phyloP scores from a whole-genome alignment of 2,329 filamentous ascomycete genomes.

The Aspergillus vadensis region DNA sequence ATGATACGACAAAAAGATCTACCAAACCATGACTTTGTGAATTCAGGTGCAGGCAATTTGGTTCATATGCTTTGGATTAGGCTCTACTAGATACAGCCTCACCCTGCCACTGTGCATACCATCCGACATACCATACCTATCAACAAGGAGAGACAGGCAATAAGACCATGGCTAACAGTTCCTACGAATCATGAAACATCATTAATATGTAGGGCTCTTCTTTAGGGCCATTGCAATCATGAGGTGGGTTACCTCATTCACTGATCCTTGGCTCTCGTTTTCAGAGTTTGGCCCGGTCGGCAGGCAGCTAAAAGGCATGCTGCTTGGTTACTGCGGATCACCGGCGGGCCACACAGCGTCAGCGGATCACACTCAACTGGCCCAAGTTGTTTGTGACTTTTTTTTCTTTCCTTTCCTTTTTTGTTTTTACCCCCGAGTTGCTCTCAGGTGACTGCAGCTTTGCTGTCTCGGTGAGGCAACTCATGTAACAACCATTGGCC shows the following conservation, averaged over 20 bases:
- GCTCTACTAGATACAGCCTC: neutral
- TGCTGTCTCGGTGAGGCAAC: neutral
- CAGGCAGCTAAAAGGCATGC: constrained; percentile 1
- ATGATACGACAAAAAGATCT: neutral
- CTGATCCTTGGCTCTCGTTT: constrained; percentile 5
- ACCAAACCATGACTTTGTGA: neutral
- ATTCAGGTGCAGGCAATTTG: neutral
- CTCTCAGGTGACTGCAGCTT: constrained; percentile 10
- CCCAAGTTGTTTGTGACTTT: neutral
- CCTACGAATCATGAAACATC: neutral
- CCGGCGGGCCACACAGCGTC: constrained; percentile 8
- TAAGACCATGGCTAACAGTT: neutral
- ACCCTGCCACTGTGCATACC: neutral
- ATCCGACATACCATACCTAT: neutral
- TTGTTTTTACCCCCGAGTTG: neutral
- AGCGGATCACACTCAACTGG: constrained; percentile 7
- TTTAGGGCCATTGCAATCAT: neutral
- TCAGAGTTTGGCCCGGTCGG: constrained; percentile 8
- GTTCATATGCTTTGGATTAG: no score
- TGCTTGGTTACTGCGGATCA: constrained; percentile 6
- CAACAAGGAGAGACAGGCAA: neutral
- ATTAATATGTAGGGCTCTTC: neutral
- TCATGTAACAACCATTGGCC: neutral
- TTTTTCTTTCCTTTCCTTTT: neutral
- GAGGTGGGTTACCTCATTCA: neutral